phyloP scores from a whole-genome alignment of 768 basidiomycete genomes.

The Tylopilus vinaceipallidus region DNA sequence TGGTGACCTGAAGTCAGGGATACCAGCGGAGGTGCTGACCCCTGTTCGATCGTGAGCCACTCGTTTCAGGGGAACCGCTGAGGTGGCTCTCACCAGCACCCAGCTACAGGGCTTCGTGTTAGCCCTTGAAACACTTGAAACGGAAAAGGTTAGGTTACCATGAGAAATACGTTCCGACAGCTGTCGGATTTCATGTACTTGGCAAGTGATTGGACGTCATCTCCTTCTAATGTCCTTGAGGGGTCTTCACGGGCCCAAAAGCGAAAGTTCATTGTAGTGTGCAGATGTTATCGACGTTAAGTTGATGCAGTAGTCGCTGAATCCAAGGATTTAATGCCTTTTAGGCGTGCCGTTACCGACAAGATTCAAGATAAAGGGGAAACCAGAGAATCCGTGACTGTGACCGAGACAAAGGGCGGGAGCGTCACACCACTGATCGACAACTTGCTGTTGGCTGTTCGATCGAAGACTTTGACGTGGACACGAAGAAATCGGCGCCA shows the following conservation, averaged over 20 bases:
- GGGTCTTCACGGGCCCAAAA: constrained; percentile 1
- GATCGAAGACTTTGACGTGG: neutral
- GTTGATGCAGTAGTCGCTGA: neutral
- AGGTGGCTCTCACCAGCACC: constrained; percentile 55
- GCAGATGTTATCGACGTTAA: neutral
- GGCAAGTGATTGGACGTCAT: constrained; percentile 48
- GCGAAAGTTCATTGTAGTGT: constrained; percentile 14
- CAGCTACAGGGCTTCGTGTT: constrained; percentile 38
- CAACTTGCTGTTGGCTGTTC: neutral
- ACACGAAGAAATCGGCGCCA: neutral
- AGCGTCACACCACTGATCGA: neutral
- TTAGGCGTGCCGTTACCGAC: too few relatives aligned
- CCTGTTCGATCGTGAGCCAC: constrained; percentile 38
- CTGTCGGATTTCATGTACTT: constrained; percentile 66
- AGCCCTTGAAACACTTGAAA: constrained; percentile 4
- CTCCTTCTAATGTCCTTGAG: constrained; percentile 29
- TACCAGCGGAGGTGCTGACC: constrained; percentile 77
- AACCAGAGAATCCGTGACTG: constrained; percentile 3
- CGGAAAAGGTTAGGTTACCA: constrained; percentile 45
- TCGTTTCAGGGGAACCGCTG: neutral
- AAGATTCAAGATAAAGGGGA: too few relatives aligned
- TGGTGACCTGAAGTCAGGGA: constrained; percentile 88
- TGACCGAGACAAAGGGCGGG: too few relatives aligned
- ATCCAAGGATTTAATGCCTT: neutral
- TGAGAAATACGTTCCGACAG: constrained; percentile 69